phyloP scores from a whole-genome alignment of 768 basidiomycete species.

The Tylopilus felleus region DNA sequence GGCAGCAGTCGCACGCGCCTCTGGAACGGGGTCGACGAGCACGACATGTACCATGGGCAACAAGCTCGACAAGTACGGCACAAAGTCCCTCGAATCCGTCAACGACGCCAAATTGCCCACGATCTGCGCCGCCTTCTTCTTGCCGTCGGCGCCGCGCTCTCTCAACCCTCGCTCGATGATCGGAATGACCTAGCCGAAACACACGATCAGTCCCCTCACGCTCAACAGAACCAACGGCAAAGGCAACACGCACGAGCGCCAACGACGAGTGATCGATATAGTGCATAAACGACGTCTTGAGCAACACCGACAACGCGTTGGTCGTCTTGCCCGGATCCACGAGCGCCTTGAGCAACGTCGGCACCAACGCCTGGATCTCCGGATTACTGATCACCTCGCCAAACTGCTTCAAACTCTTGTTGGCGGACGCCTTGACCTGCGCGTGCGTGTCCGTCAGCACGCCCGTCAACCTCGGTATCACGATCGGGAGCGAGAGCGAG shows the following conservation, averaged over 20 bases:
- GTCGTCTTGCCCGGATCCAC: constrained; percentile 93
- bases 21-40: constrained; percentile 94
- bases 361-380: constrained; percentile 89
- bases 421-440: constrained; percentile 90
- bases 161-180: constrained; percentile 91
- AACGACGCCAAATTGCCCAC: constrained; percentile 94
- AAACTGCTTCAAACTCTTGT: constrained; percentile 94
- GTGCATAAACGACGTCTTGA: constrained; percentile 96
- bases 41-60: constrained; percentile 90
- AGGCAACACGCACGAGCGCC: constrained; percentile 63
- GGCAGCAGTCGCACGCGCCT: constrained; percentile 94
- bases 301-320: constrained; percentile 75
- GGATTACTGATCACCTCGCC: constrained; percentile 98
- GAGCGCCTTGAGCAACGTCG: constrained; percentile 86
- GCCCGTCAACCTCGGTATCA: constrained; percentile 92
- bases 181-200: constrained; percentile 70
- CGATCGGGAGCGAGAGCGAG: constrained; percentile 90
- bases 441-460: constrained; percentile 97
- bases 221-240: not conserved
- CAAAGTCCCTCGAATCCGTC: constrained; percentile 88
- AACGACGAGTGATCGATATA: constrained; percentile 97
- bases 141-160: constrained; percentile 90
- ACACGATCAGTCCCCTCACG: not conserved
- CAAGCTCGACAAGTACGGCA: constrained; percentile 87
- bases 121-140: constrained; percentile 94